phyloP scores from a whole-genome alignment of 306 rosid genomes.

The Quercus dentata region DNA sequence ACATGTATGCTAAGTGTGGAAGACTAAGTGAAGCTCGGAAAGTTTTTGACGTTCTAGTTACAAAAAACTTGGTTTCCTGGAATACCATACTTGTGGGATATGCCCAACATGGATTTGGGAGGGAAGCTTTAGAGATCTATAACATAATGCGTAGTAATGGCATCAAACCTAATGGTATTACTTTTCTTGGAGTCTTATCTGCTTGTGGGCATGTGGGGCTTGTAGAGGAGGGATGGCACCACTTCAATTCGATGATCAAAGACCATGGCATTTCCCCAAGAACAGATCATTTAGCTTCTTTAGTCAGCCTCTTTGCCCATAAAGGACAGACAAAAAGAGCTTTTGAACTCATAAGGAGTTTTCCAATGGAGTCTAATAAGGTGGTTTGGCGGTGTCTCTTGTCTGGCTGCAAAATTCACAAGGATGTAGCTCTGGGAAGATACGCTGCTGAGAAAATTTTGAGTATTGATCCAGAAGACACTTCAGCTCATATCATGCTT shows the following conservation, averaged over 20 bases:
- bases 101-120: conserved; percentile 56
- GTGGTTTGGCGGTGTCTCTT: conserved; percentile 3
- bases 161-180: conserved; percentile 40
- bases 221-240: conserved; percentile 28
- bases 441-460: not conserved
- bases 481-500: not conserved
- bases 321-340: too few relatives aligned
- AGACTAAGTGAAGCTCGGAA: conserved; percentile 34
- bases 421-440: not conserved
- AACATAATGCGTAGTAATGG: conserved; percentile 33
- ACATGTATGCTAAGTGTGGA: conserved; percentile 50
- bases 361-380: not conserved
- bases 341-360: too few relatives aligned
- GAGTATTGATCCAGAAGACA: conserved; percentile 4
- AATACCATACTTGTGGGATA: conserved; percentile 53
- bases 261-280: not conserved
- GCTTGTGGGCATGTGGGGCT: conserved; percentile 61
- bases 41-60: conserved; percentile 35
- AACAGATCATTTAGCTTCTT: too few relatives aligned
- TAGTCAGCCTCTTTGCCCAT: too few relatives aligned
- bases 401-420: conserved; percentile 5
- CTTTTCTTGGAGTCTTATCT: conserved; percentile 43
- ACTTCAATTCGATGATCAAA: not conserved
- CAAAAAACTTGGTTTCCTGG: conserved; percentile 46
- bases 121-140: conserved; percentile 42